A percentile compares a stretch with the other conserved stretches of the same genome.
phyloP scores from a whole-genome alignment of 2,329 filamentous ascomycete genomes.

The Neonectria hederae region DNA sequence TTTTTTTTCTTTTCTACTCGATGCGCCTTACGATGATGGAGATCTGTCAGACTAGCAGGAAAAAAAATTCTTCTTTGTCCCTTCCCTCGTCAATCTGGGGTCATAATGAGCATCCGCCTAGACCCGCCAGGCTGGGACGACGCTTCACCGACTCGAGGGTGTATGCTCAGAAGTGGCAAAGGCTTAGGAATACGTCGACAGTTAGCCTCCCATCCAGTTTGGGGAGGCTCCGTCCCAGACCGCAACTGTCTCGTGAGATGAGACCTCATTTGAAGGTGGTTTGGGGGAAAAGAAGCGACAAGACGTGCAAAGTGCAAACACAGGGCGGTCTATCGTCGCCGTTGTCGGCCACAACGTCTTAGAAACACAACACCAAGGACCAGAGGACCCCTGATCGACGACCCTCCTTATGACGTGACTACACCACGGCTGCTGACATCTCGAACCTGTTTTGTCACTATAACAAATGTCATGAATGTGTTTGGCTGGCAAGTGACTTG shows the following conservation, averaged over 20 bases:
- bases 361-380: background rate
- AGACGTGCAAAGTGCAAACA: constrained; percentile 2
- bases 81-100: constrained; percentile 36
- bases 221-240: constrained; percentile 22
- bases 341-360: background rate
- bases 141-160: constrained; percentile 37
- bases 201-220: constrained; percentile 13
- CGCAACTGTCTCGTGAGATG: constrained; percentile 25
- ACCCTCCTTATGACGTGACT: background rate
- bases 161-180: constrained; percentile 36
- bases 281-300: background rate
- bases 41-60: constrained; percentile 27
- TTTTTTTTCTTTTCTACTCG: background rate
- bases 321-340: constrained; percentile 6
- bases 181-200: constrained; percentile 19
- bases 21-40: constrained; percentile 16
- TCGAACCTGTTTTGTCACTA: constrained; percentile 6
- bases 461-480: background rate
- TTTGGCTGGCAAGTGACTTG: background rate
- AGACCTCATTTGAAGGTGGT: constrained; percentile 4
- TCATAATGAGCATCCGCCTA: constrained; percentile 9
- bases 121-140: constrained; percentile 6
- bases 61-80: constrained; percentile 29
- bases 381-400: constrained; percentile 5
- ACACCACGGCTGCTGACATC: constrained; percentile 10